These are phyloP conservation scores for Kluyveromyces starmeri DNA, from an alignment of 805 yeast genomes.

Conservation along the genomic window DNA sequence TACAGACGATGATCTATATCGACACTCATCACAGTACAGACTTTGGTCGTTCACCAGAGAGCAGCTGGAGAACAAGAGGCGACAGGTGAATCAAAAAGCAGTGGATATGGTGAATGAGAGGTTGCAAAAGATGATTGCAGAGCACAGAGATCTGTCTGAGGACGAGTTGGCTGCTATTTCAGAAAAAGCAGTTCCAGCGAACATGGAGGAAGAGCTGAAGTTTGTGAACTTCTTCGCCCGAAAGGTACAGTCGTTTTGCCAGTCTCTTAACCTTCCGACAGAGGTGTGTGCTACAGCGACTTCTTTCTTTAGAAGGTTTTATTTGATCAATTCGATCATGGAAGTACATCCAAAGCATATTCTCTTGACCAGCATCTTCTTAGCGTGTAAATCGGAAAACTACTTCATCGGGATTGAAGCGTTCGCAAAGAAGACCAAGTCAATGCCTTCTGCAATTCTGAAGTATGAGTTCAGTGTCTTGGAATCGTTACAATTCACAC, in stretches of 20 bases:
- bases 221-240: conserved; percentile 65
- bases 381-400: conserved; percentile 91
- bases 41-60: conserved; percentile 74
- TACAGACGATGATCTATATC: conserved; percentile 77
- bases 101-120: conserved; percentile 26
- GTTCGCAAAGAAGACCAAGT: conserved; percentile 63
- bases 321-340: conserved; percentile 71
- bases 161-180: conserved; percentile 24
- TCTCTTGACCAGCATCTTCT: conserved; percentile 71
- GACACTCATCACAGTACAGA: conserved; percentile 77
- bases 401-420: conserved; percentile 77
- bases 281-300: conserved; percentile 85
- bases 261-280: conserved; percentile 72
- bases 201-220: conserved; percentile 59
- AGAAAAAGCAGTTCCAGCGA: conserved; percentile 36
- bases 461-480: conserved; percentile 72
- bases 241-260: conserved; percentile 60
- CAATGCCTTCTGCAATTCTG: conserved; percentile 58
- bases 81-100: conserved; percentile 49
- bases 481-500: conserved; percentile 66
- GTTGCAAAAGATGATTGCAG: conserved; percentile 23
- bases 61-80: conserved; percentile 42
- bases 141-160: conserved; percentile 24
- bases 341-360: conserved; percentile 80
- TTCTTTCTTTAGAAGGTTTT: conserved; percentile 73